Base-by-base conservation (phyloP, 495 filamentous ascomycete genomes). In the Penicillium angulare region DNA sequence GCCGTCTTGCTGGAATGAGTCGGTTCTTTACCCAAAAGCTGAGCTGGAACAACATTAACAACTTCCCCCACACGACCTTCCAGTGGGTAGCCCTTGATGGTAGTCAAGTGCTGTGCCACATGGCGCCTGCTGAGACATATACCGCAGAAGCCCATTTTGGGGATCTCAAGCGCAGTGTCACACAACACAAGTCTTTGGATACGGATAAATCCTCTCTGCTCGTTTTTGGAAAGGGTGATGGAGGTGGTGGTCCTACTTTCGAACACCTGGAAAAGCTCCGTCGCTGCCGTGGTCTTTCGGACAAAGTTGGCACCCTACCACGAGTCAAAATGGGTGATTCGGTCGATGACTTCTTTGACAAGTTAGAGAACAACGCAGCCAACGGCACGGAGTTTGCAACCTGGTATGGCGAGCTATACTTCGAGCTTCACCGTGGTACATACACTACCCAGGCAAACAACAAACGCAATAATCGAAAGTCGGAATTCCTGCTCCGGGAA, bases 361-460 rank as follows among this genome's bases (percentile, higher is more conserved):
- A 75, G 39, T 75, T 98, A 5, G 89, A 96, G 71, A 79, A 83
- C 59, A 87, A 84, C 54, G 78, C 72, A 26, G 76, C 79, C 31
- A 79, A 85, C 34, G 91, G 89, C 10, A 82, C 82, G 1, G 76
- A 89, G n/a, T 85, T 96, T 32, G 87, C 88, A 22, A 97, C 93
- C 0, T 98, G 93, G 93, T 96, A 96, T 62, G 93, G 93, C 22
- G 93, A 98, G 73, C 82, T 98, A 17, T 98, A 98, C 66, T 92
- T 98, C 59, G 93, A 98, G 69, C 79, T 97, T 20, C 93, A 98
- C 63, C 86, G 93, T 43, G 93, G 93, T 43, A 96, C 90, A 7
- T 97, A 97, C 71, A 98, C 93, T 1, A 96, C 92, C 0, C 93
- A 98, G 64, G 87, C 91, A 35, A 95, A 96, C 68, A 98, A 96